Percentiles rank a stretch among this genome's conserved stretches.
Evolutionary conservation across 1,284 basidiomycete genomes (phyloP).

Genomic region (Ustilago loliicola): DNA sequence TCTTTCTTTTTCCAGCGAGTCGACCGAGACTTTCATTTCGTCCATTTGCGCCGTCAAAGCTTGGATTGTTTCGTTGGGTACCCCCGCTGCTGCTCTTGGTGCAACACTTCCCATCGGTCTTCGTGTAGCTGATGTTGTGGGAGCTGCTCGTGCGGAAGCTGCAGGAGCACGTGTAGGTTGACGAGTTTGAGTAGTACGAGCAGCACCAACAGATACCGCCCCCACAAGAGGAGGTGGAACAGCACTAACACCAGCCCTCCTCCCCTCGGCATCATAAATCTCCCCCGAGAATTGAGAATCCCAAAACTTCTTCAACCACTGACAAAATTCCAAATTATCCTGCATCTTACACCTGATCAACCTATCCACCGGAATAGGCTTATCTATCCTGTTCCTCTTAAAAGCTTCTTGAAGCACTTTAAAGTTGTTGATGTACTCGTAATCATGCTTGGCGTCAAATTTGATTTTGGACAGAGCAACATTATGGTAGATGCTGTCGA

Average conservation of each 20-base stretch:
- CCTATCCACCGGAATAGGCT: slow-evolving; percentile 94
- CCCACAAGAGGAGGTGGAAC: slow-evolving; percentile 66
- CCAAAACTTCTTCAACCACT: slow-evolving; percentile 98
- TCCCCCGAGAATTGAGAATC: slow-evolving; percentile 90
- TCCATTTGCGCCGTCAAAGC: slow-evolving; percentile 82
- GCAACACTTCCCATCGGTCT: slow-evolving; percentile 73
- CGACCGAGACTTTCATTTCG: slow-evolving; percentile 85
- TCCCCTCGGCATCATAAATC: slow-evolving; percentile 86
- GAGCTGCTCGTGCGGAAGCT: slow-evolving; percentile 6
- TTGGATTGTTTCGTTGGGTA: slow-evolving; percentile 73
- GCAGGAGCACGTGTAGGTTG: slow-evolving; percentile 10
- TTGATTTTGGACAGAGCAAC: slow-evolving; percentile 66
- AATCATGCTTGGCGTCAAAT: slow-evolving; percentile 78
- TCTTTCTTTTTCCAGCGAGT: slow-evolving; percentile 86
- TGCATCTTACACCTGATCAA: slow-evolving; percentile 99
- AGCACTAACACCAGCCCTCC: slow-evolving; percentile 77
- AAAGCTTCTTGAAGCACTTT: slow-evolving; percentile 83
- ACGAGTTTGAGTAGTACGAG: slow-evolving; percentile 12
- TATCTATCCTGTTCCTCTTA: slow-evolving; percentile 83
- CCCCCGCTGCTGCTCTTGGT: slow-evolving; percentile 74
- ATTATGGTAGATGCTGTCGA: slow-evolving; percentile 87
- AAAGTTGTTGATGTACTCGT: slow-evolving; percentile 94
- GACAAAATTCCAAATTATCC: slow-evolving; percentile 98
- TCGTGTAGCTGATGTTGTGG: slow-evolving; percentile 14
- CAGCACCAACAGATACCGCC: slow-evolving; percentile 48